These are phyloP conservation scores for Hemisphaericaspora subhashii DNA, from an alignment of 1,139 yeast species.

Conservation along the genomic window DNA sequence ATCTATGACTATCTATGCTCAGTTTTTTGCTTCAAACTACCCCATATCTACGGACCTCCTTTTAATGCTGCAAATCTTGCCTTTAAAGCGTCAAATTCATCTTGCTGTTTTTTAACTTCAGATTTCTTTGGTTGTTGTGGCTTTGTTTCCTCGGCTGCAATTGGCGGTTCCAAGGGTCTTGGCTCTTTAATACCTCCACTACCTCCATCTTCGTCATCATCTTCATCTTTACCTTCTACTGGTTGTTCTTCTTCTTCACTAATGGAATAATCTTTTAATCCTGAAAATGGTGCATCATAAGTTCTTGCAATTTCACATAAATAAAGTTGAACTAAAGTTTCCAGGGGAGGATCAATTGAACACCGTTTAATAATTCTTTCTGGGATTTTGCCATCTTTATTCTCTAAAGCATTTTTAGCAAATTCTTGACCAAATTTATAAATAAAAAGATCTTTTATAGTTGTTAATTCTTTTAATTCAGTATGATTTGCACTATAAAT, in stretches of 20 bases:
- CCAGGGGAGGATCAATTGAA: constrained; percentile 65
- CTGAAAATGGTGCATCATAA: constrained; percentile 73
- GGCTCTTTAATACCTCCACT: constrained; percentile 19
- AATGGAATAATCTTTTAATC: constrained; percentile 38
- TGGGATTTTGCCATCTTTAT: constrained; percentile 55
- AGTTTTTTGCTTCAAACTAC: no score
- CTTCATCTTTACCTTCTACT: constrained; percentile 15
- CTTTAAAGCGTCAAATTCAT: constrained; percentile 43
- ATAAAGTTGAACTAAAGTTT: constrained; percentile 66
- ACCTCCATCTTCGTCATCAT: constrained; percentile 25
- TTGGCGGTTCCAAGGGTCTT: constrained; percentile 17
- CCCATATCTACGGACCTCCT: constrained; percentile 15
- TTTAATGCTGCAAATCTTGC: constrained; percentile 51
- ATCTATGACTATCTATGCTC: no score
- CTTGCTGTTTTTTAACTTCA: constrained; percentile 16
- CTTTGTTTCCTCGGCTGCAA: constrained; percentile 15
- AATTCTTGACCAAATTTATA: constrained; percentile 65
- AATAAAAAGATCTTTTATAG: constrained; percentile 61
- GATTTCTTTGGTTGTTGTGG: constrained; percentile 5
- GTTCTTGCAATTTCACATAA: constrained; percentile 80
- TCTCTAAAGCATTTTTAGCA: constrained; percentile 62
- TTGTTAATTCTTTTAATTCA: constrained; percentile 70
- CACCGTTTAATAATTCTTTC: constrained; percentile 65
- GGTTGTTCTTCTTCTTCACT: constrained; percentile 22
- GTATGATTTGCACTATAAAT: constrained; percentile 71